Conservation (phyloP, 805 yeast genomes). For the Zygoascus flipseniorum region DNA sequence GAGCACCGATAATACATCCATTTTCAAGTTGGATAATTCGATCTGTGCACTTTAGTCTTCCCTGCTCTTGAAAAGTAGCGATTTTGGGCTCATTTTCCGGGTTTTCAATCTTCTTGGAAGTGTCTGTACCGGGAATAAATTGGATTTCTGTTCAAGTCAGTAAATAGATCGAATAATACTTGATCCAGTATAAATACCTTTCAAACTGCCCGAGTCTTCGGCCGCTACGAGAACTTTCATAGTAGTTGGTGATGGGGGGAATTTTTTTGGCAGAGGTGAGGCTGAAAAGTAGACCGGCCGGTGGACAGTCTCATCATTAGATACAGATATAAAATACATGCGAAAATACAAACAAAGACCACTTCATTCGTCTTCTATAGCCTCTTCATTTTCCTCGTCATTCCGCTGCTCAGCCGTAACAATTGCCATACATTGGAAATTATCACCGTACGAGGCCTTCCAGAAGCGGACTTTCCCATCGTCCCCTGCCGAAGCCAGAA, state of each 20-base stretch:
- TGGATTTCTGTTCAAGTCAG: conserved; percentile 36
- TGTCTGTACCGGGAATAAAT: conserved; percentile 66
- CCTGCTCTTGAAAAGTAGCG: conserved; percentile 33
- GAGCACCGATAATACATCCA: conserved; percentile 10
- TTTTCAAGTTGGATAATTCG: conserved; percentile 2
- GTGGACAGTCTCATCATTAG: too few relatives aligned
- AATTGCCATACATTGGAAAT: conserved; percentile 88
- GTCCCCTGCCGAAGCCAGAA: conserved; percentile 88
- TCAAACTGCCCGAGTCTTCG: conserved; percentile 44
- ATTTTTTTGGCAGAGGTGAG: background rate
- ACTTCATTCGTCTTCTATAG: background rate
- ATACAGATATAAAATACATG: too few relatives aligned
- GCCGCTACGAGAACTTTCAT: conserved; percentile 47
- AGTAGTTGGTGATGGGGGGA: background rate
- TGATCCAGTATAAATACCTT: conserved; percentile 19
- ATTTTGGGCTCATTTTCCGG: conserved; percentile 49
- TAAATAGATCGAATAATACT: background rate
- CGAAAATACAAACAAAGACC: too few relatives aligned
- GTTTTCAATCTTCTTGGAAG: conserved; percentile 44
- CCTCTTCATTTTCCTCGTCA: background rate
- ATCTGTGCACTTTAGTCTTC: conserved; percentile 31
- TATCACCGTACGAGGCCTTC: conserved; percentile 79
- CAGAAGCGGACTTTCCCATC: conserved; percentile 88
- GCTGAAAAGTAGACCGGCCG: background rate
- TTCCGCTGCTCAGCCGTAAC: conserved; percentile 45